These are phyloP conservation scores for Leucocoprinus sp. DNA, from an alignment of 768 basidiomycete genomes.

Conservation along the genomic window DNA sequence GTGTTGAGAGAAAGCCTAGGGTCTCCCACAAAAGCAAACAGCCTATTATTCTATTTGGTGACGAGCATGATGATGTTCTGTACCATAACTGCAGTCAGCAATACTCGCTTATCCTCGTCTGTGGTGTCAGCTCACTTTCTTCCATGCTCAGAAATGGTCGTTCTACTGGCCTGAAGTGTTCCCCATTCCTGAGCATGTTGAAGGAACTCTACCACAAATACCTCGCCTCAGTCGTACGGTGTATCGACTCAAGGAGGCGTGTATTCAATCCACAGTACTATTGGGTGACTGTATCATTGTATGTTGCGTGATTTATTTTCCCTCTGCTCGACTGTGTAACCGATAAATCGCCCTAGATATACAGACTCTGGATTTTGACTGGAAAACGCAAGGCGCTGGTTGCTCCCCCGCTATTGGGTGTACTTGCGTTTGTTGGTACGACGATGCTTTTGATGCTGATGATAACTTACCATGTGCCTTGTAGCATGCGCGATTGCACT, in stretches of 20 bases:
- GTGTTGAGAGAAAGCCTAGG: not conserved
- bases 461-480: not conserved
- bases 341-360: no score
- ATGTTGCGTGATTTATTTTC: not conserved
- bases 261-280: not conserved
- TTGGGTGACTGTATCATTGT: not conserved
- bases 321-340: no score
- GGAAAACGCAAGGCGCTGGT: not conserved
- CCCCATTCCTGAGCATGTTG: not conserved
- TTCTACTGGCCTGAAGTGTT: not conserved
- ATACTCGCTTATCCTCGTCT: not conserved
- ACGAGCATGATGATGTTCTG: not conserved
- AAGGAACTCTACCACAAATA: not conserved
- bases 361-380: not conserved
- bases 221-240: not conserved
- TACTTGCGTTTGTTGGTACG: not conserved
- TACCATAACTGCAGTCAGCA: not conserved
- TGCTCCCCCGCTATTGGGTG: not conserved
- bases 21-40: not conserved
- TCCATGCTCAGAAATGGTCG: not conserved
- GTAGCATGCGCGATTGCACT: conserved; percentile 1
- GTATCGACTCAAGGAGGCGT: not conserved
- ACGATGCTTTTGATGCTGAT: no score
- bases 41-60: not conserved
- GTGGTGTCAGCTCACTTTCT: not conserved